Evolutionary conservation across 805 yeast species (phyloP), one percentile per base, ranked within the genome.

Genomic region (Metschnikowia kofuensis): DNA sequence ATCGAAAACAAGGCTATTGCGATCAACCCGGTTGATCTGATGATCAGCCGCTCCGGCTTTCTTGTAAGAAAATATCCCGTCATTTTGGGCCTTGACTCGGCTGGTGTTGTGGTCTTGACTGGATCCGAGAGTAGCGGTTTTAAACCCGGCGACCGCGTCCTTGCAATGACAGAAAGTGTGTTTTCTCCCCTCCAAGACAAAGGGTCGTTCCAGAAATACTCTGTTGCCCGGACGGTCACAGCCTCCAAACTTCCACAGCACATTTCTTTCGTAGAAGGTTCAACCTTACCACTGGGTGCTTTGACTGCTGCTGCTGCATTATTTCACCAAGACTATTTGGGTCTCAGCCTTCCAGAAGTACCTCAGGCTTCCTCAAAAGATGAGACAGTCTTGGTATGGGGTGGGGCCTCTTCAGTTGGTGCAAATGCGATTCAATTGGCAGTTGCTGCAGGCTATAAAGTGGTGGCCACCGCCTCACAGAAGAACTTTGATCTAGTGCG

Each of bases 321-420:
- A 37, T 49, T 49, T 35, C 45, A 42, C 15, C 27, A 30, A 14
- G 38, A 49, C 4, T 39, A 45, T 35, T 46, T 49, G 43, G 40
- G 26, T n/a, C 47, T 49, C 13, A 46, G 38, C n/a, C 35, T 42
- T 9, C 49, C 47, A 10, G 40, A 42, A 31, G 44, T 38, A 13
- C 47, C 47, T 2, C 29, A 15, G 13, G n/a, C 27, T 6, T 7
- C 32, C 10, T 13, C 16, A 15, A 45, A 45, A 16, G 42, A 41
- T 14, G 44, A 48, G 27, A 41, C 47, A 15, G 42, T 50, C 13
- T 40, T 50, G 35, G 35, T 50, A 14, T 50, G 53, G 53, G 53
- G 53, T 14, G 53, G 53, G 9, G 48, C 53, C 11, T 47, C 53
- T 4, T 40, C 45, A 14, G 51, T 47, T 11, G 53, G 53, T 13